These are phyloP conservation scores for Cordyceps cicadae DNA, from an alignment of 2,329 filamentous ascomycete genomes.

Conservation along the genomic window DNA sequence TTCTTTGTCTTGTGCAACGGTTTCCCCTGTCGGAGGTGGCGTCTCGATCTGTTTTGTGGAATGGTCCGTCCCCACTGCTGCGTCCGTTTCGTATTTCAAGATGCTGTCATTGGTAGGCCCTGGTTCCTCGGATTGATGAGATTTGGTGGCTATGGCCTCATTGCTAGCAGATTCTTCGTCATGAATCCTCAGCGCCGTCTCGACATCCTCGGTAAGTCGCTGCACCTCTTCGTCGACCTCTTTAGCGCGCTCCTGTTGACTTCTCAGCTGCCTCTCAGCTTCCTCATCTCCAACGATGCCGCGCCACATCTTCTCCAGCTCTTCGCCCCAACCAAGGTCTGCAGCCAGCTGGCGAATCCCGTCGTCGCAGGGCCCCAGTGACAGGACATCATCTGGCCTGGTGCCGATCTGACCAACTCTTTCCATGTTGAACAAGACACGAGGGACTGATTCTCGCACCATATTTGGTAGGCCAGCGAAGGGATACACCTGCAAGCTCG, in stretches of 20 bases:
- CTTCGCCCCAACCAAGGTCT: slow-evolving; percentile 75
- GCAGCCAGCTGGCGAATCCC: slow-evolving; percentile 72
- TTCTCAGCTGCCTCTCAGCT: slow-evolving; percentile 38
- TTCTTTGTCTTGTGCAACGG: background rate
- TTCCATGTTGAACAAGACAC: slow-evolving; percentile 83
- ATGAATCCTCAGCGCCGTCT: slow-evolving; percentile 25
- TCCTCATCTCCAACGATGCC: slow-evolving; percentile 54
- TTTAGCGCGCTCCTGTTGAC: slow-evolving; percentile 22
- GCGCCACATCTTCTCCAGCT: slow-evolving; percentile 71
- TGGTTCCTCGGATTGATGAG: slow-evolving; percentile 19
- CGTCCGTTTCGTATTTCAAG: background rate
- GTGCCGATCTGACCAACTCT: slow-evolving; percentile 70
- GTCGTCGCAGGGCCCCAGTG: slow-evolving; percentile 74
- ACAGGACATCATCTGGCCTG: slow-evolving; percentile 73
- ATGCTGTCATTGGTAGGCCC: slow-evolving; percentile 17
- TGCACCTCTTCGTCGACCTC: slow-evolving; percentile 37
- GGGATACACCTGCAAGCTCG: slow-evolving; percentile 77
- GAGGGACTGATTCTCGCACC: slow-evolving; percentile 54
- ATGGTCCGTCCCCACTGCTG: background rate
- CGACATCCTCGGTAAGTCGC: slow-evolving; percentile 29
- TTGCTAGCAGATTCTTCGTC: slow-evolving; percentile 13
- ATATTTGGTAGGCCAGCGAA: slow-evolving; percentile 73
- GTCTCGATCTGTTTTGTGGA: background rate
- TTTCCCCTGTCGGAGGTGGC: background rate
- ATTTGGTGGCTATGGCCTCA: slow-evolving; percentile 1